phyloP scores from a whole-genome alignment of 805 yeast genomes.

The Wickerhamomyces bovis region DNA sequence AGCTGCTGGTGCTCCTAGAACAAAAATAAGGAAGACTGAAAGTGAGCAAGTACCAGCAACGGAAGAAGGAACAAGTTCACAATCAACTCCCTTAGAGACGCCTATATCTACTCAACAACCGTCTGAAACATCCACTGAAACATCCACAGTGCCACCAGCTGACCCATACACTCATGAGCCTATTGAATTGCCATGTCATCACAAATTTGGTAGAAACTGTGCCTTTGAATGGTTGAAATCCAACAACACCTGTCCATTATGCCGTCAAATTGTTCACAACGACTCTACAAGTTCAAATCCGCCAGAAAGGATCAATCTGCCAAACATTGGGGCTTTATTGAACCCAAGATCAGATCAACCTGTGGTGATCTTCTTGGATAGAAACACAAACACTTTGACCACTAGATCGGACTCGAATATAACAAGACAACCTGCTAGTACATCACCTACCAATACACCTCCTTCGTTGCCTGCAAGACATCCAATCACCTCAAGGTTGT shows the following conservation, averaged over 20 bases:
- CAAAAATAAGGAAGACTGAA: slow-evolving; percentile 4
- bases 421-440: too few species aligned
- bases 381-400: slow-evolving; percentile 16
- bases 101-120: not conserved
- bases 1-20: not conserved
- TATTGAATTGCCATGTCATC: slow-evolving; percentile 76
- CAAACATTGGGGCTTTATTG: slow-evolving; percentile 12
- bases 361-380: slow-evolving; percentile 13
- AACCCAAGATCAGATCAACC: slow-evolving; percentile 14
- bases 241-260: slow-evolving; percentile 78
- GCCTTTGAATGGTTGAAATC: slow-evolving; percentile 74
- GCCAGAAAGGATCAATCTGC: slow-evolving; percentile 18
- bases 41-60: not conserved
- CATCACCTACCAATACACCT: not conserved
- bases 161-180: slow-evolving; percentile 50
- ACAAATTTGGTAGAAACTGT: slow-evolving; percentile 83
- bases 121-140: not conserved
- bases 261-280: slow-evolving; percentile 45
- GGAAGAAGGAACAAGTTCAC: not conserved
- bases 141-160: not conserved
- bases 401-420: slow-evolving; percentile 1
- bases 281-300: slow-evolving; percentile 6
- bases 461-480: slow-evolving; percentile 2
- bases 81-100: not conserved
- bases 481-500: slow-evolving; percentile 6